Conservation (phyloP, 2,329 filamentous ascomycete genomes). For the Lomentospora prolificans region DNA sequence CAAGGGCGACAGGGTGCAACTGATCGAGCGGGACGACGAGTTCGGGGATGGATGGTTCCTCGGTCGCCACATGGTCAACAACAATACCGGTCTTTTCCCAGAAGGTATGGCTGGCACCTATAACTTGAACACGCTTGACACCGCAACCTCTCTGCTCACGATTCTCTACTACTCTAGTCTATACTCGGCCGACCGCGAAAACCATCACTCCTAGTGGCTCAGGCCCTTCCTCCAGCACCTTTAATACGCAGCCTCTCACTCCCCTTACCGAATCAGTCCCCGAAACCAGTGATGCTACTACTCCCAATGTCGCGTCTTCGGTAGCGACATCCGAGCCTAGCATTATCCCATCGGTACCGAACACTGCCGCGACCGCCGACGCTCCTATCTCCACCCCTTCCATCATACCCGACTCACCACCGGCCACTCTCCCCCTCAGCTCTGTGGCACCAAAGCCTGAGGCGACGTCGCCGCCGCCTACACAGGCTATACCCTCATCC, state of each 20-base stretch:
- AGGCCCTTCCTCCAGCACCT: not conserved
- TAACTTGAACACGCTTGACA: slow-evolving; percentile 12
- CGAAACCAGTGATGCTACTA: slow-evolving; percentile 13
- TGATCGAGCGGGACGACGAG: slow-evolving; percentile 78
- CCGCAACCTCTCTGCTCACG: slow-evolving; percentile 13
- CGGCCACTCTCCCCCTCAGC: slow-evolving; percentile 31
- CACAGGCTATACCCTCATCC: slow-evolving; percentile 17
- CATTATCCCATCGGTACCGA: slow-evolving; percentile 3
- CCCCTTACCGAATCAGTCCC: slow-evolving; percentile 21
- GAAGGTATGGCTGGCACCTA: slow-evolving; percentile 49
- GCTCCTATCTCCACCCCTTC: slow-evolving; percentile 6
- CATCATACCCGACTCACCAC: slow-evolving; percentile 16
- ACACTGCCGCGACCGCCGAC: not conserved
- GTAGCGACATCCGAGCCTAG: slow-evolving; percentile 10
- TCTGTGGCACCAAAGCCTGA: slow-evolving; percentile 18
- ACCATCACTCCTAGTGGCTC: slow-evolving; percentile 19
- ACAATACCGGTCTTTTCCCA: slow-evolving; percentile 69
- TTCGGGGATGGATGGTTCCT: slow-evolving; percentile 84
- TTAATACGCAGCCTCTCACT: slow-evolving; percentile 19
- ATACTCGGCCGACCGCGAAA: slow-evolving; percentile 49
- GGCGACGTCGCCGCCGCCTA: not conserved
- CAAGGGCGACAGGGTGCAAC: slow-evolving; percentile 75
- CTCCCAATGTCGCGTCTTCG: slow-evolving; percentile 15
- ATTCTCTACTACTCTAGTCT: slow-evolving; percentile 34
- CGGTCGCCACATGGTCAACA: slow-evolving; percentile 62